Evolutionary conservation across 2,329 filamentous ascomycete species (phyloP).

Genomic region (Cordyceps fumosorosea): DNA sequence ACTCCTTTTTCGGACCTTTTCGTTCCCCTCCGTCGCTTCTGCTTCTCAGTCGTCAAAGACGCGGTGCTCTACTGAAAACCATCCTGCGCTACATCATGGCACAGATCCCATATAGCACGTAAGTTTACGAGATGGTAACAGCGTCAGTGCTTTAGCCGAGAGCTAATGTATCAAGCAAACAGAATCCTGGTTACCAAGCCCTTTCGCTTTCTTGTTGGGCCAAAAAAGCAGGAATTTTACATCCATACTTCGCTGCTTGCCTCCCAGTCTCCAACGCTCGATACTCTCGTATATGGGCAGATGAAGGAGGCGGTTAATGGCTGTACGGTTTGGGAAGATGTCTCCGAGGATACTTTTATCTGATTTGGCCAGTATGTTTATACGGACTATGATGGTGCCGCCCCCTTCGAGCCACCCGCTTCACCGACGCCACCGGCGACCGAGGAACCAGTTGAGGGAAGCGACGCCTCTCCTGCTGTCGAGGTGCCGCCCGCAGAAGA

Average conservation of each 20-base stretch:
- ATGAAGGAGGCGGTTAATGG: conserved; percentile 12
- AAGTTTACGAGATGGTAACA: not conserved
- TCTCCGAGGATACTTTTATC: conserved; percentile 14
- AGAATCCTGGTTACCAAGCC: not conserved
- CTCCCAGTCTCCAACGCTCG: conserved; percentile 12
- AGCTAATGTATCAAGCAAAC: not conserved
- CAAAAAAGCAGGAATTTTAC: conserved; percentile 12
- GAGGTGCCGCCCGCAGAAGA: not conserved
- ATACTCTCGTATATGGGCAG: conserved; percentile 12
- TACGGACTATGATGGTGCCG: conserved; percentile 10
- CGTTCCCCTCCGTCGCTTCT: not conserved
- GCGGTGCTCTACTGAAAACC: not conserved
- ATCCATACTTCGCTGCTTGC: conserved; percentile 15
- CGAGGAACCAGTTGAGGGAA: not conserved
- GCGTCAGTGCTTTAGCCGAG: not conserved
- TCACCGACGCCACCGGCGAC: not conserved
- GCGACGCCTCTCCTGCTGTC: not conserved
- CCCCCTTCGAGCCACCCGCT: not conserved
- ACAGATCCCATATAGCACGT: not conserved
- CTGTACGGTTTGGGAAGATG: conserved; percentile 12
- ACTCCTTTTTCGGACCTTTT: not conserved
- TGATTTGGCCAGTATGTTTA: conserved; percentile 15
- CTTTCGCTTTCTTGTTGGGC: conserved; percentile 14
- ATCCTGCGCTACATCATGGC: not conserved
- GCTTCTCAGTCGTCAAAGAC: not conserved